Evolutionary conservation across 75 land plant species (phyloP).

Genomic region (Sequoiadendron giganteum): DNA sequence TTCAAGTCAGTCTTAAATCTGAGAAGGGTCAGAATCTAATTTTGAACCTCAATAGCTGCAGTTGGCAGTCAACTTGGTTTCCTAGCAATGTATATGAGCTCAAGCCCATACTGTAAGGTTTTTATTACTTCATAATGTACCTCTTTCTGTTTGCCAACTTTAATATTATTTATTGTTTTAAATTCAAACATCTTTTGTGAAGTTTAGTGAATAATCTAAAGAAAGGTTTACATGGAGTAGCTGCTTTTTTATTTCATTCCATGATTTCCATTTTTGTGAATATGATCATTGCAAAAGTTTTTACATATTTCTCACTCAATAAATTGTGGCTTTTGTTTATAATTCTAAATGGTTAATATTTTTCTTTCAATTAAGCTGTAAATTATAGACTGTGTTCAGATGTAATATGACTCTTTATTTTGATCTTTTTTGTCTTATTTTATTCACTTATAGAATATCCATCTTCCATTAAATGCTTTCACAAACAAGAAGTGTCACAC

Average conservation of each 20-base stretch:
- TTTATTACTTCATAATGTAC: not conserved
- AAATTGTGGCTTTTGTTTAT: not conserved
- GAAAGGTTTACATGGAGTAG: not conserved
- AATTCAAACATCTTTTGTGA: not conserved
- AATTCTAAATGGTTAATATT: not conserved
- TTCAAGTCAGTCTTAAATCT: not conserved
- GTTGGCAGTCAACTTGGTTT: not conserved
- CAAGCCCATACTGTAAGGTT: not conserved
- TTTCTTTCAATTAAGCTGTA: not conserved
- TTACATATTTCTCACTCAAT: not conserved
- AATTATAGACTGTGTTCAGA: not conserved
- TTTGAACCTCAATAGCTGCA: not conserved
- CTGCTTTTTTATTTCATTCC: not conserved
- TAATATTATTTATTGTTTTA: not conserved
- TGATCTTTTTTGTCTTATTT: not conserved
- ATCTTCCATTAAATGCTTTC: not conserved
- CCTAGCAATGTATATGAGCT: not conserved
- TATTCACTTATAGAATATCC: not conserved
- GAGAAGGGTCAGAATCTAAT: not conserved
- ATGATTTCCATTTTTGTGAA: not conserved
- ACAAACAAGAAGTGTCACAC: not conserved
- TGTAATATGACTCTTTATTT: not conserved
- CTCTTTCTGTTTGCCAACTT: not conserved
- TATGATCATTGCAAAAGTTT: not conserved
- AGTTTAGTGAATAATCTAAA: not conserved